phyloP scores from a whole-genome alignment of 495 filamentous ascomycete genomes.

The Cenococcum geophilum region DNA sequence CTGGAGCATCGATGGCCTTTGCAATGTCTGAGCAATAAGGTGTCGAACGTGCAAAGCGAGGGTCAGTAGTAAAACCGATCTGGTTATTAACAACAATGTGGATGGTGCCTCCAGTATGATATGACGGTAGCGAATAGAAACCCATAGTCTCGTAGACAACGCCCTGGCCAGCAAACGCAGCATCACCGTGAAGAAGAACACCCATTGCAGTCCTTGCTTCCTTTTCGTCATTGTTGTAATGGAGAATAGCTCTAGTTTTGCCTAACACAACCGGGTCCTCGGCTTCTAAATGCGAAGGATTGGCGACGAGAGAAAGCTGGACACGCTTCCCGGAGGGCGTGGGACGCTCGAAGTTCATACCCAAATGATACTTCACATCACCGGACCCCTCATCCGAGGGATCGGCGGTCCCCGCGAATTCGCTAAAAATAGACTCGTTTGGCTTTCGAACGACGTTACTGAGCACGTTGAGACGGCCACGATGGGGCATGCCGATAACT shows the following conservation, averaged over 20 bases:
- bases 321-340: slow-evolving; percentile 98
- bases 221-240: slow-evolving; percentile 96
- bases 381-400: slow-evolving; percentile 93
- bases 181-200: slow-evolving; percentile 92
- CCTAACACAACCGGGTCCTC: slow-evolving; percentile 97
- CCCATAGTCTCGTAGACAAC: slow-evolving; percentile 98
- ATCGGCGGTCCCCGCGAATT: slow-evolving; percentile 85
- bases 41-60: slow-evolving; percentile 91
- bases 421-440: slow-evolving; percentile 98
- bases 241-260: slow-evolving; percentile 95
- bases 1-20: slow-evolving; percentile 94
- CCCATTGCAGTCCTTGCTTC: slow-evolving; percentile 86
- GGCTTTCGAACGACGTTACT: slow-evolving; percentile 98
- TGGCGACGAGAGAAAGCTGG: slow-evolving; percentile 94
- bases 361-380: slow-evolving; percentile 98
- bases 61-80: slow-evolving; percentile 99
- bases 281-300: slow-evolving; percentile 96
- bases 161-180: slow-evolving; percentile 92
- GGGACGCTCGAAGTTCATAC: slow-evolving; percentile 99
- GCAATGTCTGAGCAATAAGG: slow-evolving; percentile 99
- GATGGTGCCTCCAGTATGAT: slow-evolving; percentile 95
- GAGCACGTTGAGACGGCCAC: slow-evolving; percentile 94
- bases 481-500: slow-evolving; percentile 98
- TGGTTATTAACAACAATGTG: slow-evolving; percentile 99
- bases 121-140: slow-evolving; percentile 88